phyloP scores from a whole-genome alignment of 2,329 filamentous ascomycete genomes.

The Fusarium compactum region DNA sequence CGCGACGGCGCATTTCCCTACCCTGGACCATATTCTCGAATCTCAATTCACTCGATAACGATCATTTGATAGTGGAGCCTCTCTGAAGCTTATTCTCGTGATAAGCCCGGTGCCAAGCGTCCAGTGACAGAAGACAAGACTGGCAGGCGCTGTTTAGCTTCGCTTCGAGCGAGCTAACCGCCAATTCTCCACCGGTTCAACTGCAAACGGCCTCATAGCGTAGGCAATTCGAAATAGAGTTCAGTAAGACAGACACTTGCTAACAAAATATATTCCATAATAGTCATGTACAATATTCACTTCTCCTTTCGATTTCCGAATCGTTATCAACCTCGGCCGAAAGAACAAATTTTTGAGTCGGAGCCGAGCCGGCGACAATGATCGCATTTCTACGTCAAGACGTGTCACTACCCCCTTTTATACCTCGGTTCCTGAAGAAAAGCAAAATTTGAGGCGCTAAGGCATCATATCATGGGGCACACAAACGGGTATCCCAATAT shows the following conservation, averaged over 20 bases:
- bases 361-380: not conserved
- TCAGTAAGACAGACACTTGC: not conserved
- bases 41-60: not conserved
- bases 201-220: not conserved
- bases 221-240: not conserved
- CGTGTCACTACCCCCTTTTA: not conserved
- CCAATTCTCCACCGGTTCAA: not conserved
- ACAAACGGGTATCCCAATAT: not conserved
- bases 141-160: not conserved
- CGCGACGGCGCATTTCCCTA: not conserved
- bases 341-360: not conserved
- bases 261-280: too few relatives aligned
- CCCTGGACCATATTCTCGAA: not conserved
- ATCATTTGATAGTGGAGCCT: not conserved
- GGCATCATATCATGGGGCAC: not conserved
- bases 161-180: not conserved
- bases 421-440: not conserved
- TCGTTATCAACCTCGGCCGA: not conserved
- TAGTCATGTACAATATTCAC: too few relatives aligned
- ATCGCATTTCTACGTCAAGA: slow-evolving; percentile 13
- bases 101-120: not conserved
- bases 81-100: not conserved
- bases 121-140: not conserved
- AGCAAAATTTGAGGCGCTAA: not conserved
- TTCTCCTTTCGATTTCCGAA: too few relatives aligned